Percentiles rank a stretch among this genome's conserved stretches.
Conservation (phyloP, 2,329 filamentous ascomycete species). For the Pezicula radicicola region DNA sequence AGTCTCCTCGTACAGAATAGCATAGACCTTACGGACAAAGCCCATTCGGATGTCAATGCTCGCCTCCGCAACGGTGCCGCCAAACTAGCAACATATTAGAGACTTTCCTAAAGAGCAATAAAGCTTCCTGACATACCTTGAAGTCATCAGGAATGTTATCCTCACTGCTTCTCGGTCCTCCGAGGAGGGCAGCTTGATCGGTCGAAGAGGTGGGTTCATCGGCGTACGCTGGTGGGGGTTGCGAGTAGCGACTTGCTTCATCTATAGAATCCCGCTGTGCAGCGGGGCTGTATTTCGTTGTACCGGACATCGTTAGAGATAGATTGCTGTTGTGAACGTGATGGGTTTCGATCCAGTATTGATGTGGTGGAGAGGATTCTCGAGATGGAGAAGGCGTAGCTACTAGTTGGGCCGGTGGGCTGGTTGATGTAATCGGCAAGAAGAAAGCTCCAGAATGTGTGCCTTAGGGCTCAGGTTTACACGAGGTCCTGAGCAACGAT, state of each 20-base stretch:
- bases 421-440: too few relatives aligned
- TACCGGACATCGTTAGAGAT: constrained; percentile 59
- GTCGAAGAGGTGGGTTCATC: constrained; percentile 51
- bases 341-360: not conserved
- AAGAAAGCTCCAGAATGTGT: too few relatives aligned
- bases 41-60: constrained; percentile 95
- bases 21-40: constrained; percentile 96
- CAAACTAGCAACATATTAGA: constrained; percentile 58
- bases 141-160: constrained; percentile 97
- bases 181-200: constrained; percentile 52
- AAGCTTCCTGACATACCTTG: constrained; percentile 56
- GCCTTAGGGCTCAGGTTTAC: not conserved
- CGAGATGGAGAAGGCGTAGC: not conserved
- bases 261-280: constrained; percentile 85
- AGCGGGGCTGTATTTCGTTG: constrained; percentile 78
- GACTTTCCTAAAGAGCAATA: not conserved
- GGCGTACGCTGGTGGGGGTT: constrained; percentile 82
- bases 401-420: not conserved
- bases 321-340: not conserved
- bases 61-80: constrained; percentile 87
- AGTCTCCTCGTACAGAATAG: constrained; percentile 66
- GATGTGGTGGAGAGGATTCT: not conserved
- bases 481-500: not conserved
- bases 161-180: constrained; percentile 73
- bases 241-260: constrained; percentile 60